Evolutionary conservation across 2,329 filamentous ascomycete genomes (phyloP).

Genomic region (Hymenoscyphus repandus): DNA sequence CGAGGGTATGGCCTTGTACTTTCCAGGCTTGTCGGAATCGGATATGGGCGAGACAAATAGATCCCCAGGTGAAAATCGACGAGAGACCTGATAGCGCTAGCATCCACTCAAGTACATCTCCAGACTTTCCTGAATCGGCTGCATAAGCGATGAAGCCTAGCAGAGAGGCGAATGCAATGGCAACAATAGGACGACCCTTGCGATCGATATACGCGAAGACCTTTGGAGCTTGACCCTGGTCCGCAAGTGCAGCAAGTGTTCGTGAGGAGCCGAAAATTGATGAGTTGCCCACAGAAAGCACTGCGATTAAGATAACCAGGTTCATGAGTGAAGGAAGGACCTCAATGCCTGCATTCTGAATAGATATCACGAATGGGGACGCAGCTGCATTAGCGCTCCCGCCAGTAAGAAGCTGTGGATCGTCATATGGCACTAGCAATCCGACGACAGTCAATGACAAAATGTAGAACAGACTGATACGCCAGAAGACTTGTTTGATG

Average conservation of each 20-base stretch:
- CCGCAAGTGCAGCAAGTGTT: conserved; percentile 82
- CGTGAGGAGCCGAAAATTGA: conserved; percentile 87
- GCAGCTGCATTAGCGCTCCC: conserved; percentile 62
- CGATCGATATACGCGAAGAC: conserved; percentile 78
- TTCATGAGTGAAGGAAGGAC: conserved; percentile 88
- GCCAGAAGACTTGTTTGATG: conserved; percentile 93
- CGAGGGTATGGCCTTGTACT: conserved; percentile 59
- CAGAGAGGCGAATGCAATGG: conserved; percentile 61
- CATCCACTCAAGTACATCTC: conserved; percentile 72
- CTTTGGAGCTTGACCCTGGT: conserved; percentile 76
- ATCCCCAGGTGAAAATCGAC: conserved; percentile 73
- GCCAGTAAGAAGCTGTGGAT: conserved; percentile 56
- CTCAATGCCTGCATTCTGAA: conserved; percentile 74
- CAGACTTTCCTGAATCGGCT: conserved; percentile 51
- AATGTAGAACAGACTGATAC: conserved; percentile 86
- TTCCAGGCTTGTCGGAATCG: conserved; percentile 83
- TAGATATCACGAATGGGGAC: conserved; percentile 91
- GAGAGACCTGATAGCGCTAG: conserved; percentile 68
- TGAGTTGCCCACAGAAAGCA: conserved; percentile 87
- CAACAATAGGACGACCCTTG: conserved; percentile 70
- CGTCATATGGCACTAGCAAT: conserved; percentile 70
- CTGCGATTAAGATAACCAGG: conserved; percentile 85
- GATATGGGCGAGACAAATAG: conserved; percentile 87
- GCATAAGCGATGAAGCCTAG: conserved; percentile 76
- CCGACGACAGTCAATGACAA: conserved; percentile 77